These are phyloP conservation scores for Glycine tomentella DNA, from an alignment of 306 rosid species.

Conservation along the genomic window DNA sequence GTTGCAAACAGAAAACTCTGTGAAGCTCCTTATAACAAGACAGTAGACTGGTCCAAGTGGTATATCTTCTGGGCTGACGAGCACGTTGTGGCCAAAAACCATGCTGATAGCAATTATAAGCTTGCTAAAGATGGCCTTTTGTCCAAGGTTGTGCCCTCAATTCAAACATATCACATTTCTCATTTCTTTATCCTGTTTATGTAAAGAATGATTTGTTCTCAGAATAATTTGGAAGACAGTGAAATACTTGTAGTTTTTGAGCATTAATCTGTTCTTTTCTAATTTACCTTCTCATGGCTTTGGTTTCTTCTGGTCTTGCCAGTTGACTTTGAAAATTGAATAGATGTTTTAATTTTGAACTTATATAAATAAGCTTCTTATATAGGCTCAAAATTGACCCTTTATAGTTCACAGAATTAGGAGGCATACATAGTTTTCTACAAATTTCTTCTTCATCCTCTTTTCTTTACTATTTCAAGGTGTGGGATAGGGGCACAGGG, in stretches of 20 bases:
- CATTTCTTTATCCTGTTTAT: conserved; percentile 23
- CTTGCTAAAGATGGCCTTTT: conserved; percentile 86
- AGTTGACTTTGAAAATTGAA: too few species aligned
- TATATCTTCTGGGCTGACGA: conserved; percentile 98
- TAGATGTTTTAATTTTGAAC: conserved; percentile 11
- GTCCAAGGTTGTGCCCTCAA: conserved; percentile 72
- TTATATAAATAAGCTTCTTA: conserved; percentile 21
- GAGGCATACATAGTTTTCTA: too few species aligned
- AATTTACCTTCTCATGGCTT: conserved; percentile 8
- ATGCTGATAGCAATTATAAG: conserved; percentile 93
- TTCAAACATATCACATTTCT: conserved; percentile 38
- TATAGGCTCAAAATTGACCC: too few species aligned
- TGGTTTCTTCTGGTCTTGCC: neutral
- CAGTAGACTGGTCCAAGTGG: conserved; percentile 98
- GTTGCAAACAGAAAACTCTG: conserved; percentile 79
- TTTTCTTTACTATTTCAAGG: too few species aligned
- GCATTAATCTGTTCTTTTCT: neutral
- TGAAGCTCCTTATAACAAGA: conserved; percentile 92
- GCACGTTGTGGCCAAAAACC: conserved; percentile 90
- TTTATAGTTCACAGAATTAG: too few species aligned
- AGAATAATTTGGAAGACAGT: conserved; percentile 25
- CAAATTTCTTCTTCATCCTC: too few species aligned
- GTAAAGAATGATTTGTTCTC: conserved; percentile 20
- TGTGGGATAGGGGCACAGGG: too few species aligned
- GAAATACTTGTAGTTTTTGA: neutral